Evolutionary conservation across 768 basidiomycete species (phyloP), one percentile per base, ranked within the genome.

Genomic region (Trametes sanguinea): DNA sequence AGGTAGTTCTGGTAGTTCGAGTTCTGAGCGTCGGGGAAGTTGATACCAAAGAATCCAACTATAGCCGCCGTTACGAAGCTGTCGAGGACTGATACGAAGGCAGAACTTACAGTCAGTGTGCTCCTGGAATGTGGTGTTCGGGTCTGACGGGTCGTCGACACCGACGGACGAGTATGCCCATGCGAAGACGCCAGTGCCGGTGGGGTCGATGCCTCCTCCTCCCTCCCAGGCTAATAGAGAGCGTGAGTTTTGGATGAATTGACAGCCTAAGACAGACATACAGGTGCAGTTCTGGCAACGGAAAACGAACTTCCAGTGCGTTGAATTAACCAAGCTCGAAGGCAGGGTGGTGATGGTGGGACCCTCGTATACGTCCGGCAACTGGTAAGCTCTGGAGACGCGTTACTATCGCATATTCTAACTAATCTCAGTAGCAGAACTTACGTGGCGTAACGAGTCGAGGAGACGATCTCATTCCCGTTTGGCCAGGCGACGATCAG

Each of bases 271-370:
- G 11, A 1, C 22, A 27, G 0, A 78, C 80, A 61, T 70, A 85
- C 84, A 74, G 46, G 85, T 81, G 75, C 86, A 88, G 71, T 85
- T 82, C 67, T 86, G 83, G 78, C 86, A 88, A 16, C 84, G 78
- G 74, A 80, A 88, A 3, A 86, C 84, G 81, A 83, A 86, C 63
- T 85, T 85, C 85, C 85, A 87, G 64, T 85, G 83, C 1, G 85
- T 86, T 0, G 83, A 70, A 64, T 85, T 85, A 29, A 86, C 78
- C 57, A 73, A 77, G 14, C 81, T 79, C 7, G 77, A 76, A 4
- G 81, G 80, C 10, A 85, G 73, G 46, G 78, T 78, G 1, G 85
- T 86, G 50, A 88, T 72, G 14, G 77, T 74, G 0, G 85, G 84
- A 2, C 84, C 84, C 16, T 71, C 55, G 68, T 84, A 78, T 33